Percentiles rank a stretch among this genome's conserved stretches.
Evolutionary conservation across 768 basidiomycete species (phyloP).

Genomic region (Chiua virens): DNA sequence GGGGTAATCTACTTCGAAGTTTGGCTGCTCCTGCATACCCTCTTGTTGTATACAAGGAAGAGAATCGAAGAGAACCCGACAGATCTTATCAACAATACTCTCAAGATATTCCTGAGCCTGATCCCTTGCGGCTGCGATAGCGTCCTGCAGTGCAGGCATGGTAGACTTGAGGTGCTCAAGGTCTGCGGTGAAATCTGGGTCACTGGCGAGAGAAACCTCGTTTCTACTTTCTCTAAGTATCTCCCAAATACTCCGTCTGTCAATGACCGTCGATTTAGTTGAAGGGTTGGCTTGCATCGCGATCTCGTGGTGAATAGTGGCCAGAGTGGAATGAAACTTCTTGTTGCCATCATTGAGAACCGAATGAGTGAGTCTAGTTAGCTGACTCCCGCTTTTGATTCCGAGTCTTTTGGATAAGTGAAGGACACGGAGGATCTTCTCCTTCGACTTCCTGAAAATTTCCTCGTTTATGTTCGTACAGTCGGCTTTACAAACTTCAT

Average conservation of each 20-base stretch:
- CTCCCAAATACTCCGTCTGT: slow-evolving; percentile 13
- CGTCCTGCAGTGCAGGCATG: slow-evolving; percentile 18
- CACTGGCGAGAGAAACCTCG: slow-evolving; percentile 19
- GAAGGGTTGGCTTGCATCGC: background rate
- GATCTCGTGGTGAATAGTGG: slow-evolving; percentile 15
- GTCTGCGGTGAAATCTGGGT: slow-evolving; percentile 24
- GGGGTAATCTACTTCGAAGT: slow-evolving; percentile 8
- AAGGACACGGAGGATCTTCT: slow-evolving; percentile 17
- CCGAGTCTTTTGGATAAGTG: slow-evolving; percentile 15
- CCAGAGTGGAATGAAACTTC: slow-evolving; percentile 16
- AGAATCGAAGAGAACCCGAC: slow-evolving; percentile 9
- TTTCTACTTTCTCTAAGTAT: slow-evolving; percentile 23
- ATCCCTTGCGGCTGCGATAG: slow-evolving; percentile 5
- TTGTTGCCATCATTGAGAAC: slow-evolving; percentile 13
- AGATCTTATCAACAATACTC: slow-evolving; percentile 16
- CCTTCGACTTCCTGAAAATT: slow-evolving; percentile 26
- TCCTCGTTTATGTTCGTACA: slow-evolving; percentile 17
- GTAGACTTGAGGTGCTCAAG: slow-evolving; percentile 14
- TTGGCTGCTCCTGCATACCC: slow-evolving; percentile 18
- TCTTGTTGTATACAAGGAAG: slow-evolving; percentile 19
- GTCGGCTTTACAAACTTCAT: slow-evolving; percentile 16
- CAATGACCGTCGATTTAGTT: slow-evolving; percentile 9
- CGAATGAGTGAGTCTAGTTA: slow-evolving; percentile 9
- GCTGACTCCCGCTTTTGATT: slow-evolving; percentile 13
- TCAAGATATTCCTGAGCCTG: slow-evolving; percentile 21